Base-by-base conservation (phyloP, 2,329 filamentous ascomycete species). In the Cladosporium halotolerans region DNA sequence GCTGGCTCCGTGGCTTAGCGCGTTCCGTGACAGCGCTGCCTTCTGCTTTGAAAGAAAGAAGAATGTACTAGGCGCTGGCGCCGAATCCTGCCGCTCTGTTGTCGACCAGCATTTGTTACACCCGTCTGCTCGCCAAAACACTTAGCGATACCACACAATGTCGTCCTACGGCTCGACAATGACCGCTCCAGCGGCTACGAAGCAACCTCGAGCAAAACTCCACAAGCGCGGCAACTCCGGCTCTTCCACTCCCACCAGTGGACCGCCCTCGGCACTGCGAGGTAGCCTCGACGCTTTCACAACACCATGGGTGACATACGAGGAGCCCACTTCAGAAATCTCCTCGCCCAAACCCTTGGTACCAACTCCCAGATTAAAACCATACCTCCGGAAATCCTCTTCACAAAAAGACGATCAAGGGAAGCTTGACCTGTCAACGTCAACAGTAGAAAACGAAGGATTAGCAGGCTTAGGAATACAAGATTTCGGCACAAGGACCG, bases 401-500 rank as follows among this genome's bases (percentile, higher is more conserved):
- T 70, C 71, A 43, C 72, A 76, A 55, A 76, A 77, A 59, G 70
- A 72, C 19, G 73, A 74, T 16, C 64, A 67, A 52, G 67, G 67
- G 23, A 60, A 60, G 43, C 73, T 82, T 51, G 79, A 83, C 61
- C 68, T 81, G 19, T 79, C 78, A 32, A 75, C 78, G 32, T 76
- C 79, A 3, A 74, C 75, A 5, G 72, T 75, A 11, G 79, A 83
- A 58, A 78, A 81, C 56, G 78, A 81, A 54, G 61, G 68, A 32
- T 60, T 76, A 18, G 68, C 74, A 7, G 79, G 79, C 9, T 65
- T 83, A 48, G 79, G 79, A 14, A 81, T 82, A 43, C 73, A 75
- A 58, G 77, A 79, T 32, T 73, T 73, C 55, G 64, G 66, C 39
- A 60, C 65, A 23, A 63, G 43, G 23, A 43, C 63, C 23, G 72